Evolutionary conservation across 2,329 filamentous ascomycete species (phyloP).

Genomic region (Botrytis pseudocinerea): DNA sequence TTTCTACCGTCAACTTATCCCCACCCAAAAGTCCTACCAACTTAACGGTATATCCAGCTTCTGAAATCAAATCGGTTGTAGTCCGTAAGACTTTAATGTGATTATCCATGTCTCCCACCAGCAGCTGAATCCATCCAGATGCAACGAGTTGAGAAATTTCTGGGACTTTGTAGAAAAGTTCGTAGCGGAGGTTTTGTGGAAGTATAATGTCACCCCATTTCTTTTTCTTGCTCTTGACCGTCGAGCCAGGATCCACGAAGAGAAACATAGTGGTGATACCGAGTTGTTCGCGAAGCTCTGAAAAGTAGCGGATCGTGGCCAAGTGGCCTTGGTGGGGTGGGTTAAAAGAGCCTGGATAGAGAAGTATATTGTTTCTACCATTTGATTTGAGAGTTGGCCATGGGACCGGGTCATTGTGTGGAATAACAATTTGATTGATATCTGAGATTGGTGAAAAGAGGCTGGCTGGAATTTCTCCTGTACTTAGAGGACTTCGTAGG

Average conservation of each 20-base stretch:
- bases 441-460: background rate
- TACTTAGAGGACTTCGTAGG: background rate
- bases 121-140: constrained; percentile 6
- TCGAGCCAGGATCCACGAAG: background rate
- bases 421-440: accelerated
- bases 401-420: no score
- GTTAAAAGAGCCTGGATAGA: constrained; percentile 6
- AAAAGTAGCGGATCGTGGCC: background rate
- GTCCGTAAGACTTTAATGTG: background rate
- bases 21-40: constrained; percentile 8
- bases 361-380: background rate
- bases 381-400: background rate
- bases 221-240: background rate
- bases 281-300: background rate
- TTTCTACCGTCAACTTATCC: constrained; percentile 1
- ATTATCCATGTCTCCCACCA: background rate
- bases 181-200: background rate
- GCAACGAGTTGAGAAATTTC: background rate
- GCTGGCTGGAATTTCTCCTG: background rate
- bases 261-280: background rate
- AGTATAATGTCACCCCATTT: background rate
- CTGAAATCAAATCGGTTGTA: background rate
- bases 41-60: background rate
- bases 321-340: constrained; percentile 9
- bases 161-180: background rate